Evolutionary conservation across 2,329 filamentous ascomycete species (phyloP).

Genomic region (Microdochium bolleyi): DNA sequence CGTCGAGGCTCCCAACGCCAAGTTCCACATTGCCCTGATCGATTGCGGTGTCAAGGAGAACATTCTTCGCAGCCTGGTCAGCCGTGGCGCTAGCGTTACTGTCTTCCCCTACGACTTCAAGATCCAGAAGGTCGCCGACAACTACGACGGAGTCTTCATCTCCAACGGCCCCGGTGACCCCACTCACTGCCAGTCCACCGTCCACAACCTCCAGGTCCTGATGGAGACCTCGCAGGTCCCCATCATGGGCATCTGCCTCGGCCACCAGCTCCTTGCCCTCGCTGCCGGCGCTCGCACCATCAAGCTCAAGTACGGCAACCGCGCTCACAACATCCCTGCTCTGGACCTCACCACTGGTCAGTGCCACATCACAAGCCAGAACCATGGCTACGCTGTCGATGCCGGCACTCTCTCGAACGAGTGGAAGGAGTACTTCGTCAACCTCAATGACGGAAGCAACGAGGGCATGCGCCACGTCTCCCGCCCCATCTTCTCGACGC

Average conservation of each 20-base stretch:
- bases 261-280: constrained; percentile 90
- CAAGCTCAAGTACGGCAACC: constrained; percentile 99
- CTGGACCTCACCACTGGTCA: constrained; percentile 90
- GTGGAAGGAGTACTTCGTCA: constrained; percentile 98
- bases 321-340: constrained; percentile 96
- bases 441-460: constrained; percentile 95
- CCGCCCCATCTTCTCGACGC: constrained; percentile 93
- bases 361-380: constrained; percentile 98
- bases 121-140: constrained; percentile 94
- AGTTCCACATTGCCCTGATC: constrained; percentile 86
- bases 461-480: constrained; percentile 94
- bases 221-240: constrained; percentile 89
- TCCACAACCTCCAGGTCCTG: constrained; percentile 82
- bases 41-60: constrained; percentile 99
- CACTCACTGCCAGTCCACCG: constrained; percentile 90
- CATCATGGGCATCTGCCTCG: constrained; percentile 96
- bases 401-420: constrained; percentile 71
- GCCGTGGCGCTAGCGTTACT: constrained; percentile 84
- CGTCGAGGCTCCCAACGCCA: constrained; percentile 73
- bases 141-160: constrained; percentile 98
- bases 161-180: constrained; percentile 98
- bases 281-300: constrained; percentile 82
- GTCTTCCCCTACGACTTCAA: constrained; percentile 96
- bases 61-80: constrained; percentile 90
- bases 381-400: constrained; percentile 96